Evolutionary conservation across 139 green algal genomes (phyloP).

Genomic region (Gonium pectorale): DNA sequence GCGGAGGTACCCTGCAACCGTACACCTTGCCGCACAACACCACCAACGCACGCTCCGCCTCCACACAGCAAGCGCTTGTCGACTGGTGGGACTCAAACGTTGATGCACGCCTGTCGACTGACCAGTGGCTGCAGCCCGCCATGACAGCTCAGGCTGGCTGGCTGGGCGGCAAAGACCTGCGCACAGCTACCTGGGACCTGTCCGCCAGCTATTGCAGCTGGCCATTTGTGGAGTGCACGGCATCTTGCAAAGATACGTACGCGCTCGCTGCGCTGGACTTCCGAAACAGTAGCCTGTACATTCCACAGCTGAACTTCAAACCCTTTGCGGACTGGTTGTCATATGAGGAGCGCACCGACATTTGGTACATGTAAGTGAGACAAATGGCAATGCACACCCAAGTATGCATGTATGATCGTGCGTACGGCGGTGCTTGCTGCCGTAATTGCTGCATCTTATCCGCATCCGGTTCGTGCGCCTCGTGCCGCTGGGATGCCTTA

Average conservation of each 20-base stretch:
- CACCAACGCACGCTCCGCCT: neutral
- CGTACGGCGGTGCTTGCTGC: no score
- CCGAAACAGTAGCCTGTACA: conserved; percentile 27
- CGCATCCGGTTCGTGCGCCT: no score
- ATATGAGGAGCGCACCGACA: neutral
- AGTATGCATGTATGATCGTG: no score
- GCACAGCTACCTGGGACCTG: neutral
- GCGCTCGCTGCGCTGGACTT: conserved; percentile 18
- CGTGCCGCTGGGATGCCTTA: no score
- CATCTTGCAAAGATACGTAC: neutral
- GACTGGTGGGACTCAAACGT: conserved; percentile 10
- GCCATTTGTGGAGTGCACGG: conserved; percentile 15
- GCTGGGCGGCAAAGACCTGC: neutral
- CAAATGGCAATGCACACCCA: no score
- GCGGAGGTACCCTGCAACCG: neutral
- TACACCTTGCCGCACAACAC: neutral
- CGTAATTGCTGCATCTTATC: neutral
- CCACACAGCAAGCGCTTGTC: neutral
- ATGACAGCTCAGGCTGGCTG: neutral
- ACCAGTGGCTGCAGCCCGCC: neutral
- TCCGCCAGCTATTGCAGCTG: conserved; percentile 6
- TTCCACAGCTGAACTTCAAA: neutral
- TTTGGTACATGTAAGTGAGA: conserved; percentile 32
- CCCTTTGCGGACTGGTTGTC: neutral
- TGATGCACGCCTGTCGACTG: neutral